Conservation (phyloP, 2,329 filamentous ascomycete species). For the Trichoderma brevicompactum region DNA sequence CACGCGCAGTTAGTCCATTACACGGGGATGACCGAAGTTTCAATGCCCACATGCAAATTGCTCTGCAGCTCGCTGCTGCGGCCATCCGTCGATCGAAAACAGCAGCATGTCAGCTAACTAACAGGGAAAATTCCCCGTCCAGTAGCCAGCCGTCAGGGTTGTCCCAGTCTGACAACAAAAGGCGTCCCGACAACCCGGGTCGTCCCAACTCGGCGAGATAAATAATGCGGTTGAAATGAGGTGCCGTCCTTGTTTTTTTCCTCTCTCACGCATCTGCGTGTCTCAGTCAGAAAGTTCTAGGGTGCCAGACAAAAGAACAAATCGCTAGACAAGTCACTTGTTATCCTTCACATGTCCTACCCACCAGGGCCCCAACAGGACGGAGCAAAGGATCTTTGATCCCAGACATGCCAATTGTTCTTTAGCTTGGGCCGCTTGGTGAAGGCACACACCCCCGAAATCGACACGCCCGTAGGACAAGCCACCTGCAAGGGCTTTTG, state of each 20-base stretch:
- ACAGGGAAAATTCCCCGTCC: constrained; percentile 10
- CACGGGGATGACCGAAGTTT: constrained; percentile 28
- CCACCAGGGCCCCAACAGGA: constrained; percentile 3
- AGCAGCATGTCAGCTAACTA: constrained; percentile 8
- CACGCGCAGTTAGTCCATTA: constrained; percentile 10
- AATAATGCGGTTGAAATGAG: constrained; percentile 19
- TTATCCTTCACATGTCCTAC: constrained; percentile 6
- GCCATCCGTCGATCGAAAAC: constrained; percentile 18
- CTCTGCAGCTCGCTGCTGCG: constrained; percentile 1
- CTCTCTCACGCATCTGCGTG: constrained; percentile 10
- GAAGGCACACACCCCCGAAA: constrained; percentile 16
- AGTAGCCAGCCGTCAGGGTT: constrained; percentile 10
- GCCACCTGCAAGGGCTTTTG: constrained; percentile 26
- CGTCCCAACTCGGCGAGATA: constrained; percentile 13
- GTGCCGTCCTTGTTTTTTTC: neutral
- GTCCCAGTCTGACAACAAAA: constrained; percentile 8
- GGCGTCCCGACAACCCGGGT: constrained; percentile 29
- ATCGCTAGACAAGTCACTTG: constrained; percentile 18
- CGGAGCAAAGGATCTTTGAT: constrained; percentile 26
- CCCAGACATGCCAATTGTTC: constrained; percentile 29
- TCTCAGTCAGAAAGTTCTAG: constrained; percentile 24
- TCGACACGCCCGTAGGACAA: constrained; percentile 22
- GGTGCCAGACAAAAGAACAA: constrained; percentile 21
- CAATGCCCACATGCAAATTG: constrained; percentile 10
- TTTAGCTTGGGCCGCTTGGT: constrained; percentile 17